phyloP scores from a whole-genome alignment of 169 alveolate species.

The Plasmodium blacklocki region DNA sequence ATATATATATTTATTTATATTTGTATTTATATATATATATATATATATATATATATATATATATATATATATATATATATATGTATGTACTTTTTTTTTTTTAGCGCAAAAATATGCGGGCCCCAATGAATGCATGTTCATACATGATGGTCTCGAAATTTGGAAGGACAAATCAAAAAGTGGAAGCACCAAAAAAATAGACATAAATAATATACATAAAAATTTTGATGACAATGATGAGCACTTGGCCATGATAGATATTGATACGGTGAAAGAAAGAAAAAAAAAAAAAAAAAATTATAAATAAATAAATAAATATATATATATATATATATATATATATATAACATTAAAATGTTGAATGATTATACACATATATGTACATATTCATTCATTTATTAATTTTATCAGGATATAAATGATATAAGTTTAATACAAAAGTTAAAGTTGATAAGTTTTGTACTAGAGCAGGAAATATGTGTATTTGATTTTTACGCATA shows the following conservation, averaged over 20 bases:
- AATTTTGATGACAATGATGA: constrained; percentile 66
- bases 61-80: neutral
- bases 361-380: neutral
- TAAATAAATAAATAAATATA: neutral
- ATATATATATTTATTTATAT: neutral
- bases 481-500: constrained; percentile 76
- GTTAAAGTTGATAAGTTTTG: constrained; percentile 56
- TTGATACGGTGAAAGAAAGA: constrained; percentile 53
- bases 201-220: constrained; percentile 42
- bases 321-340: constrained; percentile 5
- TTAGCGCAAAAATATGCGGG: constrained; percentile 70
- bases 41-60: neutral
- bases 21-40: neutral
- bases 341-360: neutral
- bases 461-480: constrained; percentile 67
- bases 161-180: constrained; percentile 66
- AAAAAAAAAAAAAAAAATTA: constrained; percentile 1
- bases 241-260: constrained; percentile 35
- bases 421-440: constrained; percentile 75
- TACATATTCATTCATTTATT: neutral
- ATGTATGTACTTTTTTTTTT: neutral
- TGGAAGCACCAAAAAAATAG: constrained; percentile 22
- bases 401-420: constrained; percentile 36
- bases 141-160: constrained; percentile 76
- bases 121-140: constrained; percentile 71